Percentiles rank a stretch among this genome's conserved stretches.
Evolutionary conservation across 2,329 filamentous ascomycete species (phyloP).

Genomic region (Biscogniauxia mediterranea): DNA sequence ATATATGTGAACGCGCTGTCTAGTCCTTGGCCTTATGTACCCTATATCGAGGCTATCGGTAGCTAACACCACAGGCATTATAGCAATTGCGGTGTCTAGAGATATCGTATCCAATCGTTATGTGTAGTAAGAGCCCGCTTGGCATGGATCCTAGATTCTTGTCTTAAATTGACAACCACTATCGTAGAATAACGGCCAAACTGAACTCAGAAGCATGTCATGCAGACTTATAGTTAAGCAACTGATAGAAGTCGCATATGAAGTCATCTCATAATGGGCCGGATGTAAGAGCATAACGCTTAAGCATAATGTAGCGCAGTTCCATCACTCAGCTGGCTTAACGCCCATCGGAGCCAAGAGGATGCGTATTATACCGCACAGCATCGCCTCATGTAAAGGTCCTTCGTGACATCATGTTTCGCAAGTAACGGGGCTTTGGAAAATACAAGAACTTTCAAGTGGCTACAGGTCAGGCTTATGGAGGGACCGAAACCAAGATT

Average conservation of each 20-base stretch:
- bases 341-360: too few species aligned
- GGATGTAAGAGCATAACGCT: slow-evolving; percentile 3
- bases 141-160: too few species aligned
- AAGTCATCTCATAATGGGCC: neutral
- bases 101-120: slow-evolving; percentile 6
- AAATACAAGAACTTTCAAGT: too few species aligned
- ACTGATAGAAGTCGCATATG: neutral
- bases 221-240: neutral
- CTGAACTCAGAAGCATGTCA: slow-evolving; percentile 1
- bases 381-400: too few species aligned
- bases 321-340: neutral
- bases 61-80: neutral
- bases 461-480: too few species aligned
- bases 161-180: neutral
- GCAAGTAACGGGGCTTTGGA: too few species aligned
- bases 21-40: slow-evolving; percentile 20
- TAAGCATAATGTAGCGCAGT: slow-evolving; percentile 13
- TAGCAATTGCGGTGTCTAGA: neutral
- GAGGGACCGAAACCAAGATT: too few species aligned
- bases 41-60: neutral
- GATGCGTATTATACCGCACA: too few species aligned
- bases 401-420: too few species aligned
- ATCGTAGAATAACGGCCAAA: neutral
- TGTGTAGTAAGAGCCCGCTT: too few species aligned
- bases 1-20: slow-evolving; percentile 42